These are phyloP conservation scores for Multifurca ochricompacta DNA, from an alignment of 768 basidiomycete species.

Conservation along the genomic window DNA sequence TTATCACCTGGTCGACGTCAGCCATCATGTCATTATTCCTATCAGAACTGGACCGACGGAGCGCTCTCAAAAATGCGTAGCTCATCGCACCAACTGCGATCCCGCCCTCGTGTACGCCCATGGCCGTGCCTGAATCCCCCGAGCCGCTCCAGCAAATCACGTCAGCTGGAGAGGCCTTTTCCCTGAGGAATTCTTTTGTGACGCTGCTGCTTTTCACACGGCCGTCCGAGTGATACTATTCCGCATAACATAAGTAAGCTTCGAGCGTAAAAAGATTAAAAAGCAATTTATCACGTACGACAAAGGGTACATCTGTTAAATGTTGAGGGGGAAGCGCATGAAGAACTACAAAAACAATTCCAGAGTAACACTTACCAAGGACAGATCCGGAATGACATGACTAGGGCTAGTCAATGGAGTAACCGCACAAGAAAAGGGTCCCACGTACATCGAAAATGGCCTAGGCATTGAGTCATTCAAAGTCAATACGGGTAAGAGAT, in stretches of 20 bases:
- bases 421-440: background rate
- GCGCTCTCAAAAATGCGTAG: slow-evolving; percentile 18
- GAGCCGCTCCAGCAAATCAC: slow-evolving; percentile 22
- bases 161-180: slow-evolving; percentile 17
- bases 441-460: slow-evolving; percentile 19
- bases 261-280: background rate
- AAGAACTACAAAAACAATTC: too few species aligned
- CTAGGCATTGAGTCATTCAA: background rate
- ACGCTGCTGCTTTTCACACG: slow-evolving; percentile 7
- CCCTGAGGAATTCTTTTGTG: background rate
- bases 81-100: slow-evolving; percentile 22
- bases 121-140: slow-evolving; percentile 13
- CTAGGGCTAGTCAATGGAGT: slow-evolving; percentile 16
- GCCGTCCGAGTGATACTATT: slow-evolving; percentile 21
- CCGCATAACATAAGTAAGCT: background rate
- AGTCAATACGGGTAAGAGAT: background rate
- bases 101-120: slow-evolving; percentile 5
- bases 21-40: background rate
- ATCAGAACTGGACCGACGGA: background rate
- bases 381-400: slow-evolving; percentile 38
- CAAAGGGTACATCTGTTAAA: slow-evolving; percentile 12
- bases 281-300: background rate
- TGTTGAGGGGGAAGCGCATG: too few species aligned
- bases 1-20: slow-evolving; percentile 9
- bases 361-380: slow-evolving; percentile 25